Evolutionary conservation across 768 basidiomycete genomes (phyloP).

Genomic region (Amanita brunnescens): DNA sequence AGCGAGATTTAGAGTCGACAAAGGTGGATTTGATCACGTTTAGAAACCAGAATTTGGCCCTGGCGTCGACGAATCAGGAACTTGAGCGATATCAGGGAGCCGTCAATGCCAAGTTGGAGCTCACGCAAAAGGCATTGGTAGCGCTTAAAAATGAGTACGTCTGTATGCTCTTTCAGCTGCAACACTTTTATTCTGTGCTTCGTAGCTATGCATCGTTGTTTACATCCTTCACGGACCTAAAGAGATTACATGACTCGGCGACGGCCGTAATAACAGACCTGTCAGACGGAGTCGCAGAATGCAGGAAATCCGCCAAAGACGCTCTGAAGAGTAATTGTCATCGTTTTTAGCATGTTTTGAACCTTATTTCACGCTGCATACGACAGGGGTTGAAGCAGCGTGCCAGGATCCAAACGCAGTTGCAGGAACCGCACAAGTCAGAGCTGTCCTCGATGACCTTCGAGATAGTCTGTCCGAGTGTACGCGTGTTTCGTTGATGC

Average conservation of each 20-base stretch:
- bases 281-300: background rate
- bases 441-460: background rate
- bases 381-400: background rate
- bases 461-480: slow-evolving; percentile 16
- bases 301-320: background rate
- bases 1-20: background rate
- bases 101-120: slow-evolving; percentile 3
- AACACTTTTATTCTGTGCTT: background rate
- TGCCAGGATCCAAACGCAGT: background rate
- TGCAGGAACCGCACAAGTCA: background rate
- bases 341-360: background rate
- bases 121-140: background rate
- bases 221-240: slow-evolving; percentile 8
- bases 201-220: slow-evolving; percentile 1
- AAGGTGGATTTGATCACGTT: background rate
- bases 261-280: background rate
- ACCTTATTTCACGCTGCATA: background rate
- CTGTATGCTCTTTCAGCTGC: too few species aligned
- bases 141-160: background rate
- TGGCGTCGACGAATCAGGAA: background rate
- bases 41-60: background rate
- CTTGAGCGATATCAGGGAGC: background rate
- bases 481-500: slow-evolving; percentile 9
- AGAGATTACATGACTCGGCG: slow-evolving; percentile 9
- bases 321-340: background rate